Evolutionary conservation across 2,329 filamentous ascomycete species (phyloP), one percentile per base, ranked within the genome.

Genomic region (Fusarium incarnatum): DNA sequence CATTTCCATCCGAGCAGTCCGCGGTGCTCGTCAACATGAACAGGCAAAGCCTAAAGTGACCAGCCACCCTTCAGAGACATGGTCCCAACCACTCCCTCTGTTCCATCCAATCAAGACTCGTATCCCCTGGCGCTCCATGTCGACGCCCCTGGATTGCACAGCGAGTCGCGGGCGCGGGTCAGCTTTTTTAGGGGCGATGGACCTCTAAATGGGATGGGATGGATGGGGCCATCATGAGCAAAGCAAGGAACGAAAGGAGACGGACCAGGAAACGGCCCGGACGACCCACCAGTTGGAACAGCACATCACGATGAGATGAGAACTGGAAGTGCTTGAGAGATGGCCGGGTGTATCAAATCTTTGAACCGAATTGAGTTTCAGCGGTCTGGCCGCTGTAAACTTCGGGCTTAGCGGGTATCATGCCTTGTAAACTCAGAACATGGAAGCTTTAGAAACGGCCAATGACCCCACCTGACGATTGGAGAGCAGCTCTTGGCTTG

Each of bases 181-280:
- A 69, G 37, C 60, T 66, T 45, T 47, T 45, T 53, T 55, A 66
- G 60, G 55, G 53, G 60, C 53, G 52, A 71, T 66, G 48, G 64
- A 18, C 53, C 64, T 64, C 58, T 70, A 41, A 52, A 53, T 55
- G 45, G 62, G 58, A 60, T 68, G 63, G 61, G 50, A 60, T 60
- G 34, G 47, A 64, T 59, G 56, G 60, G 67, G 49, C 64, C 41
- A 52, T 46, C 49, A 20, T 48, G 54, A 55, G 28, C 20, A 65
- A 71, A 71, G 54, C 68, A 71, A 71, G 68, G 68, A 71, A 68
- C 55, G 64, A 68, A 56, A 64, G 59, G 60, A 56, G 56, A 66
- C 64, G 55, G 32, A 57, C 64, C 41, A 52, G 68, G 64, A 68
- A 70, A 70, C 68, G 62, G 54, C 42, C 54, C 67, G 67, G 67